phyloP scores from a whole-genome alignment of 768 basidiomycete genomes.

The Xanthoconium purpureum region DNA sequence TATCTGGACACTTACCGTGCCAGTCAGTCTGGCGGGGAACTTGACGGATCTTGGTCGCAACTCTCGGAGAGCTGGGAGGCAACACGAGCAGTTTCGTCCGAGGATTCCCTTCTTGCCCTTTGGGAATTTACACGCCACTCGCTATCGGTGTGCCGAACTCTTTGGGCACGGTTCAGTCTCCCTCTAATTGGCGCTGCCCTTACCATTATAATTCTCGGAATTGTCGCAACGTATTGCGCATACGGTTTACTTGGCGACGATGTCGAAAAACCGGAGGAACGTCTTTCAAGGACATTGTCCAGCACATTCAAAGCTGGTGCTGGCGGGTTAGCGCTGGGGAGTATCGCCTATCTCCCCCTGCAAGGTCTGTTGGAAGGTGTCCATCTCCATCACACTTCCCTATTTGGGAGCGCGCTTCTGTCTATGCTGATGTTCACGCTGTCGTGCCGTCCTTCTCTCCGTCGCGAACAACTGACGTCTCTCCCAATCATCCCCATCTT shows the following conservation, averaged over 20 bases:
- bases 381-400: constrained; percentile 45
- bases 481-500: constrained; percentile 53
- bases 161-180: constrained; percentile 96
- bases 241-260: constrained; percentile 48
- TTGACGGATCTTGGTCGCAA: constrained; percentile 59
- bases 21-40: constrained; percentile 67
- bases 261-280: constrained; percentile 40
- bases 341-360: constrained; percentile 33
- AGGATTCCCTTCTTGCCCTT: constrained; percentile 11
- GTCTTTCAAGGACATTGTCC: constrained; percentile 35
- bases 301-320: constrained; percentile 35
- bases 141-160: constrained; percentile 62
- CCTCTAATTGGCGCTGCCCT: constrained; percentile 75
- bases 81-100: constrained; percentile 25
- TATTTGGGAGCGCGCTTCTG: constrained; percentile 48
- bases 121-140: constrained; percentile 35
- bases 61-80: constrained; percentile 49
- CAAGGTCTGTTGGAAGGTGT: constrained; percentile 42
- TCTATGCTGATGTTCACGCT: constrained; percentile 47
- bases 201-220: constrained; percentile 51
- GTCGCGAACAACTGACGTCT: constrained; percentile 25
- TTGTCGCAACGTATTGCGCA: constrained; percentile 52
- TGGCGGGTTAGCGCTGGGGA: constrained; percentile 36
- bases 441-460: constrained; percentile 37
- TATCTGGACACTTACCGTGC: constrained; percentile 78